Conservation (phyloP, 2,329 filamentous ascomycete species). For the Coniochaeta ligniaria region DNA sequence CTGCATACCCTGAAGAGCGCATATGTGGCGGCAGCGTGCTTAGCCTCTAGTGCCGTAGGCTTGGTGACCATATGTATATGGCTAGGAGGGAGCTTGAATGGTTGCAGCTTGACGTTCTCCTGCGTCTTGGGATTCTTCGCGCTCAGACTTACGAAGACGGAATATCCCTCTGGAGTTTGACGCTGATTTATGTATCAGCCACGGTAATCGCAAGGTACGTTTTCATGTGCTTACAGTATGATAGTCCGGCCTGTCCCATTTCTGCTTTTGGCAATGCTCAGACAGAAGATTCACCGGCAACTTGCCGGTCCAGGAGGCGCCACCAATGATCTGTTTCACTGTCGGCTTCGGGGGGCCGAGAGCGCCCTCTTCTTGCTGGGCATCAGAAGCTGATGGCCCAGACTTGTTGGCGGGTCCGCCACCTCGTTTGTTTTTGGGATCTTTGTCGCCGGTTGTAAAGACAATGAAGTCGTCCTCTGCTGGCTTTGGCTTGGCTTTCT, state of each 20-base stretch:
- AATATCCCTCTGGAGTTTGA: constrained; percentile 66
- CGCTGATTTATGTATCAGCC: constrained; percentile 26
- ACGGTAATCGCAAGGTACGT: neutral
- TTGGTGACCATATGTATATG: constrained; percentile 71
- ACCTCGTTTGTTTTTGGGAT: constrained; percentile 36
- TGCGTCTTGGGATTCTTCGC: constrained; percentile 74
- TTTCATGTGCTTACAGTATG: constrained; percentile 51
- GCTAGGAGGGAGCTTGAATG: constrained; percentile 71
- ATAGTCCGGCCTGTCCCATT: constrained; percentile 93
- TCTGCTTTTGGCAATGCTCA: constrained; percentile 92
- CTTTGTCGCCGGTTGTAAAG: constrained; percentile 52
- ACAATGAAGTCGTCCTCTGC: constrained; percentile 47
- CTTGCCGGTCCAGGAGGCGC: constrained; percentile 95
- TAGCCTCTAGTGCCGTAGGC: constrained; percentile 79
- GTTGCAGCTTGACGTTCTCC: constrained; percentile 65
- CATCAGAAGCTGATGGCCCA: constrained; percentile 2
- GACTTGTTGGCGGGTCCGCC: constrained; percentile 5
- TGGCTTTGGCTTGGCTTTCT: constrained; percentile 14
- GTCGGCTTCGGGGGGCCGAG: constrained; percentile 51
- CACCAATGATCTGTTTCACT: constrained; percentile 79
- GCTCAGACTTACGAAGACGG: constrained; percentile 74
- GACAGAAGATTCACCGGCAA: constrained; percentile 87
- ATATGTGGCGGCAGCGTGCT: constrained; percentile 89
- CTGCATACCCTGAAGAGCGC: constrained; percentile 86
- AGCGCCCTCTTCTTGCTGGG: constrained; percentile 10